Evolutionary conservation across 2,329 filamentous ascomycete genomes (phyloP).

Genomic region (Penicillium capsulatum): DNA sequence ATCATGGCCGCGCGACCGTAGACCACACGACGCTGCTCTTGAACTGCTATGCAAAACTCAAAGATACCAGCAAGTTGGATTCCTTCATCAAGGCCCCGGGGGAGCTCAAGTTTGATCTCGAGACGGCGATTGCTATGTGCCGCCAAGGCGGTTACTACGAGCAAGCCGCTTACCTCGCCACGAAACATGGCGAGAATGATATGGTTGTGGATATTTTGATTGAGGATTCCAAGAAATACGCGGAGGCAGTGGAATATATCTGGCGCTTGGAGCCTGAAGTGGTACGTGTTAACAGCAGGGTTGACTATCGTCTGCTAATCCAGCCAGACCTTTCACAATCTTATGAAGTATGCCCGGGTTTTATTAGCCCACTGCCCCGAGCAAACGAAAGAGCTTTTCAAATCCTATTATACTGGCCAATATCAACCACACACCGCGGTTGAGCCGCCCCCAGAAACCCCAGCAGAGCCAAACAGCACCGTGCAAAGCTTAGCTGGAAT

Average conservation of each 20-base stretch:
- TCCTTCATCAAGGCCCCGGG: conserved; percentile 88
- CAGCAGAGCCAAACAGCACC: conserved; percentile 60
- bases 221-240: conserved; percentile 88
- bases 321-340: conserved; percentile 69
- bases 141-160: conserved; percentile 95
- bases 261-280: conserved; percentile 76
- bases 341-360: conserved; percentile 94
- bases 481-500: conserved; percentile 82
- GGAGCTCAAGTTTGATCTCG: conserved; percentile 91
- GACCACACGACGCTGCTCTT: conserved; percentile 92
- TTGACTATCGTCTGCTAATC: conserved; percentile 10
- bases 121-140: conserved; percentile 96
- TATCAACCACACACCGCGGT: conserved; percentile 69
- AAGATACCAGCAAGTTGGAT: conserved; percentile 93
- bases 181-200: conserved; percentile 89
- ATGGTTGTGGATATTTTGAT: conserved; percentile 93
- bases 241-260: conserved; percentile 84
- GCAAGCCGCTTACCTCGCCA: conserved; percentile 90
- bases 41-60: conserved; percentile 97
- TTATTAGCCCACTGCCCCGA: conserved; percentile 80
- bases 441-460: conserved; percentile 46
- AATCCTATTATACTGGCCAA: conserved; percentile 87
- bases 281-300: conserved; percentile 48
- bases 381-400: conserved; percentile 80
- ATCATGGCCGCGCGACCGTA: conserved; percentile 85